Conservation (phyloP, 2,329 filamentous ascomycete genomes). For the Ceratocystis eucalypticola region DNA sequence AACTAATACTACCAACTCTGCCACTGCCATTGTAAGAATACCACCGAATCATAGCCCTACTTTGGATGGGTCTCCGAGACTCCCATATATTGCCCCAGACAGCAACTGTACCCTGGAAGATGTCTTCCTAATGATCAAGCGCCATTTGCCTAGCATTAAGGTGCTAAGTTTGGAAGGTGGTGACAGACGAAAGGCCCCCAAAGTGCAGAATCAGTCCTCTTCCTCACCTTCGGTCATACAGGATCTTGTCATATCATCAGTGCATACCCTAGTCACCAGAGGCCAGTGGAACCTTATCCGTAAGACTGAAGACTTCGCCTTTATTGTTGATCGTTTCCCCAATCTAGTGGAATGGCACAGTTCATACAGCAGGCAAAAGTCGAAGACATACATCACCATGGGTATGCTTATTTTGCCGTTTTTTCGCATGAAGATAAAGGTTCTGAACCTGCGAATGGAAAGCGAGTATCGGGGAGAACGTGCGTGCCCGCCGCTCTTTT, state of each 20-base stretch:
- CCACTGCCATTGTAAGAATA: background rate
- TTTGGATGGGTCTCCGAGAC: constrained; percentile 30
- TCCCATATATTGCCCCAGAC: constrained; percentile 30
- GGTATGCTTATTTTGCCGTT: constrained; percentile 43
- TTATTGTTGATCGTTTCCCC: constrained; percentile 49
- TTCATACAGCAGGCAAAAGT: constrained; percentile 58
- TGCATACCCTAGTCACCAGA: constrained; percentile 56
- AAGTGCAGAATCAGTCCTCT: constrained; percentile 32
- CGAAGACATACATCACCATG: constrained; percentile 59
- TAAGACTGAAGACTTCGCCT: constrained; percentile 46
- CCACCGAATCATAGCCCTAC: background rate
- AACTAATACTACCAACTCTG: background rate
- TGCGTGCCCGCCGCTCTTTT: constrained; percentile 47
- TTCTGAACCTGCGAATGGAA: constrained; percentile 56
- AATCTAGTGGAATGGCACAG: constrained; percentile 50
- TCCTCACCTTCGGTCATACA: constrained; percentile 16
- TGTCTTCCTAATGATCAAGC: constrained; percentile 50
- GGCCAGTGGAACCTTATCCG: constrained; percentile 68
- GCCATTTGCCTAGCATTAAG: constrained; percentile 45
- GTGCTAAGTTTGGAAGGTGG: constrained; percentile 65
- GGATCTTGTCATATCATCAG: constrained; percentile 32
- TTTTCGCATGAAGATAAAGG: constrained; percentile 44
- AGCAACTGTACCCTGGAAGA: constrained; percentile 59
- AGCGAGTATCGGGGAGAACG: constrained; percentile 56
- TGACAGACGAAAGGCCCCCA: constrained; percentile 60